Evolutionary conservation across 1,139 yeast genomes (phyloP).

Genomic region (Blastobotrys arbuscula): DNA sequence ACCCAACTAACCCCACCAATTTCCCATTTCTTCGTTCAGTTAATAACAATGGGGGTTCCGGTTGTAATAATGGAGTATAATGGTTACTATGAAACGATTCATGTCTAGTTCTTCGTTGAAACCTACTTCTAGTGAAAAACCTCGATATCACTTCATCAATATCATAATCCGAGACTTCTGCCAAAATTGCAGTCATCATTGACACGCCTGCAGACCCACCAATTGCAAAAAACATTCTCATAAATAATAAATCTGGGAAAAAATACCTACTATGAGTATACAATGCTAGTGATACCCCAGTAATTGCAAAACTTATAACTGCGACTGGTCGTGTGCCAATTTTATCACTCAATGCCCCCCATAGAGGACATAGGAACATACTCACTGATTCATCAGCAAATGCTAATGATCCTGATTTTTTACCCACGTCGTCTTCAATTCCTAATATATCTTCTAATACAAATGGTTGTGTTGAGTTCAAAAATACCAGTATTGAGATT

Average conservation of each 20-base stretch:
- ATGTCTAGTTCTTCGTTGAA: not conserved
- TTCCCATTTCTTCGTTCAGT: slow-evolving; percentile 42
- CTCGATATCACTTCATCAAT: not conserved
- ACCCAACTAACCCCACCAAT: slow-evolving; percentile 55
- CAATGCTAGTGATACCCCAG: slow-evolving; percentile 45
- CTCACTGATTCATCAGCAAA: slow-evolving; percentile 57
- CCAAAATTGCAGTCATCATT: slow-evolving; percentile 47
- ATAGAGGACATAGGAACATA: slow-evolving; percentile 51
- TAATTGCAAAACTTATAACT: slow-evolving; percentile 42
- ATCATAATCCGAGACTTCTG: slow-evolving; percentile 46
- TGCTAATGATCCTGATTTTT: slow-evolving; percentile 55
- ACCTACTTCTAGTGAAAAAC: not conserved
- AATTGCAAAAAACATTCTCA: slow-evolving; percentile 52
- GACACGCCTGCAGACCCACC: slow-evolving; percentile 50
- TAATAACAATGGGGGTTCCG: slow-evolving; percentile 6
- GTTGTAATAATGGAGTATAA: slow-evolving; percentile 7
- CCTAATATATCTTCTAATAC: slow-evolving; percentile 54
- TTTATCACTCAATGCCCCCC: slow-evolving; percentile 61
- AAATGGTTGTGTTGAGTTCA: slow-evolving; percentile 64
- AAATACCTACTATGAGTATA: slow-evolving; percentile 44
- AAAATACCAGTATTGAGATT: slow-evolving; percentile 59
- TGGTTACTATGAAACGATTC: slow-evolving; percentile 2
- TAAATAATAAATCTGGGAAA: slow-evolving; percentile 47
- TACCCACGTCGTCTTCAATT: slow-evolving; percentile 45
- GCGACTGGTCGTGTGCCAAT: slow-evolving; percentile 53